A percentile compares a stretch with the other conserved stretches of the same genome.
Evolutionary conservation across 164 flowering plant species (phyloP).

Genomic region (Magnolia changhungtana): DNA sequence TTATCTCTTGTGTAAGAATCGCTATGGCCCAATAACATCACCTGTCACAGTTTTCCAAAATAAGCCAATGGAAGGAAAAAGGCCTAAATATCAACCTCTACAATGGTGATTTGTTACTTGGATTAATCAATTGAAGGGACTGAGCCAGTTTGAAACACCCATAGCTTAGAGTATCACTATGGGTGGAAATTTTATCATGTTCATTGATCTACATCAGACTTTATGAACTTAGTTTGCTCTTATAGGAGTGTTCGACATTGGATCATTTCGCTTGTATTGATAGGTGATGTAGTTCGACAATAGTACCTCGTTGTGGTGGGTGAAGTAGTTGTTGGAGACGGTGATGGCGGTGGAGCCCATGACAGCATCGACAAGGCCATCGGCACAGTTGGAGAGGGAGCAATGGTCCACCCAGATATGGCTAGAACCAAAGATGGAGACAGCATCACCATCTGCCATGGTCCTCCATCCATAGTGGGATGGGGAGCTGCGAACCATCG

Average conservation of each 20-base stretch:
- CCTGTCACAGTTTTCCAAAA: slow-evolving; percentile 34
- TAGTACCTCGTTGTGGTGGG: slow-evolving; percentile 94
- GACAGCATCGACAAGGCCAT: slow-evolving; percentile 93
- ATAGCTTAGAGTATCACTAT: background rate
- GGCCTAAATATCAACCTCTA: background rate
- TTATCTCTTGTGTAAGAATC: slow-evolving; percentile 80
- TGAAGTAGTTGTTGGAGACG: slow-evolving; percentile 77
- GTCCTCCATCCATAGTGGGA: slow-evolving; percentile 46
- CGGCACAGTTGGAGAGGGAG: slow-evolving; percentile 85
- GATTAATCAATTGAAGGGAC: too few relatives aligned
- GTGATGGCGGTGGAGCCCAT: slow-evolving; percentile 98
- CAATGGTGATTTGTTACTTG: too few relatives aligned
- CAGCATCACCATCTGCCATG: slow-evolving; percentile 60
- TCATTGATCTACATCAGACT: background rate
- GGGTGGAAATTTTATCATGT: background rate
- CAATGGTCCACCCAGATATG: slow-evolving; percentile 96
- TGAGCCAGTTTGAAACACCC: background rate
- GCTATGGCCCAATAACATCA: slow-evolving; percentile 92
- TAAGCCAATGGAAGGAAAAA: background rate
- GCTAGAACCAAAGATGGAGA: slow-evolving; percentile 86
- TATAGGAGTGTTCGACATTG: background rate
- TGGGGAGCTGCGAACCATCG: slow-evolving; percentile 46
- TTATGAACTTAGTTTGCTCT: too few relatives aligned
- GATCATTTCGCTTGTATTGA: background rate
- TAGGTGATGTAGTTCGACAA: background rate